phyloP scores from a whole-genome alignment of 495 filamentous ascomycete genomes.

The Astrothelium macrocarpum region DNA sequence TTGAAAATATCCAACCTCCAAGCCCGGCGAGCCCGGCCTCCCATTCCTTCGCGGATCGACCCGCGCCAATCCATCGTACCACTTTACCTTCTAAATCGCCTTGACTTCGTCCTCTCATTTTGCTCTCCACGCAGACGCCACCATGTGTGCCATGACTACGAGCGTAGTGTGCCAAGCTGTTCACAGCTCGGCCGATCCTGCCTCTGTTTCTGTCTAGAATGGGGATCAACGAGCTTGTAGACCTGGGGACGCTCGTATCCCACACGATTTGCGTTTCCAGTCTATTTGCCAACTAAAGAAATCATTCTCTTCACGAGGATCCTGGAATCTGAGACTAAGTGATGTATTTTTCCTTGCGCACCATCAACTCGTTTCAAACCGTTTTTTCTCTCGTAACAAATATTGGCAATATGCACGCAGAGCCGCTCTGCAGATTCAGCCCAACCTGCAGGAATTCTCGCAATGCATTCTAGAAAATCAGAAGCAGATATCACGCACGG shows the following conservation, averaged over 20 bases:
- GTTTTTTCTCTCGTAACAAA: background rate
- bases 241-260: background rate
- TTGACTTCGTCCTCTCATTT: background rate
- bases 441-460: background rate
- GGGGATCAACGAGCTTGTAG: background rate
- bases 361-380: no score
- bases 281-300: background rate
- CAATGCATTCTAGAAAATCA: slow-evolving; percentile 4
- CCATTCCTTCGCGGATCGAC: background rate
- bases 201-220: background rate
- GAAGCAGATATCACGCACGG: background rate
- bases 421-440: slow-evolving; percentile 1
- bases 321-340: background rate
- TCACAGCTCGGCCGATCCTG: background rate
- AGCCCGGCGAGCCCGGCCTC: background rate
- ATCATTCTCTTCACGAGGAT: background rate
- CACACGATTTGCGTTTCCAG: background rate
- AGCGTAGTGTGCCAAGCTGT: no score
- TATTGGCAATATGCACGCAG: slow-evolving; percentile 2
- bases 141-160: background rate
- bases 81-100: background rate
- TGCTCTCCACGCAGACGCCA: background rate
- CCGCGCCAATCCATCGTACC: background rate
- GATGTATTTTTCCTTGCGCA: background rate
- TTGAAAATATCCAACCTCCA: background rate